phyloP scores from a whole-genome alignment of 768 basidiomycete genomes.

The Naganishia onofrii region DNA sequence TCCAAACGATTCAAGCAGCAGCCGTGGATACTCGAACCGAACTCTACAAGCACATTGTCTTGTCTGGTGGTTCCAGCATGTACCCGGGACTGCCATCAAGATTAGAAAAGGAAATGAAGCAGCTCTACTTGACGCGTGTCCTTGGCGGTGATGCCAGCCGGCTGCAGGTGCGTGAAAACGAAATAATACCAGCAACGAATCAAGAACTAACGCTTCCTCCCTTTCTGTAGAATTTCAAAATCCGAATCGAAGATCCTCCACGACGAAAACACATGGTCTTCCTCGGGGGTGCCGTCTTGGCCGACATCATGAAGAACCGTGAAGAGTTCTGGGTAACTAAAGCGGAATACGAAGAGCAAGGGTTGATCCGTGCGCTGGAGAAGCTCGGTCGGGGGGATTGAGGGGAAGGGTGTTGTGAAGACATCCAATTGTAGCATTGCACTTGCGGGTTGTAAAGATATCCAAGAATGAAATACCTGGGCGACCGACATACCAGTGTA shows the following conservation, averaged over 20 bases:
- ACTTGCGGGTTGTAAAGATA: conserved; percentile 10
- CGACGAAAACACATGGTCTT: conserved; percentile 99
- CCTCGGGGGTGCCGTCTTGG: conserved; percentile 95
- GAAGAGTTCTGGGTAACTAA: conserved; percentile 93
- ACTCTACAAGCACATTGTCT: conserved; percentile 95
- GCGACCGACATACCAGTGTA: not conserved
- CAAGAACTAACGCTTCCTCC: conserved; percentile 1
- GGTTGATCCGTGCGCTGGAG: conserved; percentile 66
- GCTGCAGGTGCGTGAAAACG: conserved; percentile 67
- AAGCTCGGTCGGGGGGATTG: conserved; percentile 69
- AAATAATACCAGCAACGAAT: not conserved
- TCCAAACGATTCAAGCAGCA: conserved; percentile 88
- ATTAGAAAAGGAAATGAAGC: conserved; percentile 99
- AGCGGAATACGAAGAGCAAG: conserved; percentile 94
- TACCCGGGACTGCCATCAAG: conserved; percentile 96
- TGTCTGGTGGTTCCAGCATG: conserved; percentile 97
- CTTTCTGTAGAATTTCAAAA: conserved; percentile 87
- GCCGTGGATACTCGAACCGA: conserved; percentile 85
- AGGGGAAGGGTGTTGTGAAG: too few relatives aligned
- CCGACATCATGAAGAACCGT: conserved; percentile 95
- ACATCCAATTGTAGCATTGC: not conserved
- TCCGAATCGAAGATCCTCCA: conserved; percentile 95
- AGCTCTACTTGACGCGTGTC: conserved; percentile 90
- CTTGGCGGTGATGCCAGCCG: conserved; percentile 76
- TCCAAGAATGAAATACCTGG: not conserved